Base-by-base conservation (phyloP, 345 rosid genomes). In the Camelina hispida region DNA sequence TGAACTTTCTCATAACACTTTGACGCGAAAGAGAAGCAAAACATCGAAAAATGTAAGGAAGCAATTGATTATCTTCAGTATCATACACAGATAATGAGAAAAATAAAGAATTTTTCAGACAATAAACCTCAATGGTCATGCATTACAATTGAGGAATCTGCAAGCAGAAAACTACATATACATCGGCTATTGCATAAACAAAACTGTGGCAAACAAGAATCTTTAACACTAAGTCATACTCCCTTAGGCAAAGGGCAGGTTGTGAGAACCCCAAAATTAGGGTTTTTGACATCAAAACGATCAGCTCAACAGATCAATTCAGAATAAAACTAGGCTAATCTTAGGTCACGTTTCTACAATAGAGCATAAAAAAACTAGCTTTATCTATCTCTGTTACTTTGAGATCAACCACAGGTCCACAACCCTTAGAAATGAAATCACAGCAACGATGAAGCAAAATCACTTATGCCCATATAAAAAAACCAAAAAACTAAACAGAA, bases 251-350 rank as follows among this genome's bases (percentile, higher is more conserved):
- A 32, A 38, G 30, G 17, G 10, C 66, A 2, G 1, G 14, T 61
- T 22, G 4, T 13, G 2, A 20, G 11, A 40, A 40, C 8, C 9
- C 35, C 12, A n/a, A 61, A 65, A 44, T 58, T 57, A 58, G 53
- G 72, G 17, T 16, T 66, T 20, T 54, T 25, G n/a, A 62, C 2
- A 73, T 9, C 35, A 47, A 28, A 60, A 1, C 3, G 43, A 70
- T 58, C 11, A 32, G 40, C 17, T 8, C 1, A 2, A 6, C 46
- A 7, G 3, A 37, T 35, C 11, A 48, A 47, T 66, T 35, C 54
- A 10, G 38, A 32, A 2, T 2, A 42, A 15, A 59, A 35, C 14
- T 17, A 71, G 40, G 5, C 30, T 64, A 65, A 44, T 2, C 54
- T 4, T 18, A 18, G 18, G 46, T 6, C 0, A 63, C 0, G 4